These are phyloP conservation scores for Radiomyces spectabilis DNA, from an alignment of 192 early-diverging fungal species.

Conservation along the genomic window DNA sequence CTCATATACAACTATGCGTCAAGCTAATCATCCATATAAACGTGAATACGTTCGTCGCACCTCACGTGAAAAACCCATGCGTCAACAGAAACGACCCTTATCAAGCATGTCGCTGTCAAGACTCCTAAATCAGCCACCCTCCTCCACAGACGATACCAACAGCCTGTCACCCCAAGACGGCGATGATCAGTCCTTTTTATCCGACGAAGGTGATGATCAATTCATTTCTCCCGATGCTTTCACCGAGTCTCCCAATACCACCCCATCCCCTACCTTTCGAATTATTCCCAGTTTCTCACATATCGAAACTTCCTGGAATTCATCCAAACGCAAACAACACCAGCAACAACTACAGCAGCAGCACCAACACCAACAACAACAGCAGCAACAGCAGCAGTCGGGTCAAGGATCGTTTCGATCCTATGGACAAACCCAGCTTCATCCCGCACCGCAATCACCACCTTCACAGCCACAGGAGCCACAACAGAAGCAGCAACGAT, in stretches of 20 bases:
- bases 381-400: not conserved
- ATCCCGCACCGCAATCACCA: not conserved
- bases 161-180: no score
- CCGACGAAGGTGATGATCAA: not conserved
- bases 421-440: no score
- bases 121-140: not conserved
- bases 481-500: not conserved
- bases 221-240: not conserved
- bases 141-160: not conserved
- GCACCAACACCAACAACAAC: no score
- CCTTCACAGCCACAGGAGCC: not conserved
- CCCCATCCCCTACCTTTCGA: conserved; percentile 2
- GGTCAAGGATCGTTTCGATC: no score
- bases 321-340: no score
- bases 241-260: not conserved
- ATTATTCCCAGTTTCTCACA: not conserved
- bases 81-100: not conserved
- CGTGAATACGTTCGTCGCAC: not conserved
- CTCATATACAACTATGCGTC: conserved; percentile 16
- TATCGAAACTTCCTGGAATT: no score
- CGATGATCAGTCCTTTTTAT: not conserved
- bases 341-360: no score
- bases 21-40: conserved; percentile 1
- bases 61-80: not conserved
- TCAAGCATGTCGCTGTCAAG: conserved; percentile 7